Base-by-base conservation (phyloP, 129 eudicot species). In the Gnaphalium uliginosum region DNA sequence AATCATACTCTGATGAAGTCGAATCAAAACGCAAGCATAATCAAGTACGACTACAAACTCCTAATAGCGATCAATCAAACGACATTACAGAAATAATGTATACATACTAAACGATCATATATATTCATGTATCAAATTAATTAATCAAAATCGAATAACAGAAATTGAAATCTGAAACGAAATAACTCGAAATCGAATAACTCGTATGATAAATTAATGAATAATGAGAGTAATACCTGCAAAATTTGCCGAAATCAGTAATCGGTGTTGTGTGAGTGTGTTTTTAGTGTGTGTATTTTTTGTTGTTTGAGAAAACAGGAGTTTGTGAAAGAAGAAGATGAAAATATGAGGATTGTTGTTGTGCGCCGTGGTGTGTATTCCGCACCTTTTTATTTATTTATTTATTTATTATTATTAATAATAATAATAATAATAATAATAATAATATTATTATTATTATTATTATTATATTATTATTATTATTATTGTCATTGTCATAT, bases 291-390 rank as follows among this genome's bases (percentile, higher is more conserved):
- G 62, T 57, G 62, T 24, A n/a, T 68, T 29, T 29, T 29, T 2
- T 43, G 58, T 24, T 68, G 59, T 43, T 68, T 11, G 73, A 43
- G 73, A 48, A 68, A 68, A 41, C 73, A 68, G 59, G 58, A 68
- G 26, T 68, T 67, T 48, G 41, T 26, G 30, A 32, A 68, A 21
- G 73, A 39, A 39, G 73, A 26, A 24, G 48, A 68, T 54, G 46
- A 30, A 29, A 48, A 4, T 21, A 68, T 13, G 73, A 68, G 33
- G 66, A 59, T 10, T 39, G 35, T 68, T 68, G 41, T 21, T 41
- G 58, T 68, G 32, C 72, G 72, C 72, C 23, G 61, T 43, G 53
- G 53, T 46, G 53, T 46, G 5, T 46, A 46, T 46, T 46, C 6
- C n/a, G 46, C 18, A 14, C 17, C n/a, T 46, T 46, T 46, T 46